Evolutionary conservation across 2,329 filamentous ascomycete species (phyloP), one percentile per base, ranked within the genome.

Genomic region (Hirsutella rhossiliensis): DNA sequence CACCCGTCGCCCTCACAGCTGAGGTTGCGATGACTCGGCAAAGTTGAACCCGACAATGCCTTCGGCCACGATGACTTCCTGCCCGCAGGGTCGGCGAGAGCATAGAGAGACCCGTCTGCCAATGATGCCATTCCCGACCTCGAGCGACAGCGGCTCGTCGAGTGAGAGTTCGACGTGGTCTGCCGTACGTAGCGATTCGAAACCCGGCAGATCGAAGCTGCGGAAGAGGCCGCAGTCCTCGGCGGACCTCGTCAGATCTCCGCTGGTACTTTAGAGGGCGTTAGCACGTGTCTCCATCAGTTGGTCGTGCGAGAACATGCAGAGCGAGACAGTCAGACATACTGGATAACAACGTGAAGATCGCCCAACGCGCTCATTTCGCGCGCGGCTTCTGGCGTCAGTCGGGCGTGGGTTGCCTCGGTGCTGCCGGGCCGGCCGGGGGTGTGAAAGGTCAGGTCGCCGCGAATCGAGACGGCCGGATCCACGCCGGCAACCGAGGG

Each of bases 1-100:
- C n/a, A n/a, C n/a, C n/a, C n/a, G n/a, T n/a, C n/a, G n/a, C n/a
- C 5, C 18, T 36, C 34, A 36, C 34, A 36, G n/a, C 34, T 11
- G 7, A 5, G 34, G 7, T 9, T 15, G 34, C 34, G 34, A 13
- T 18, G 13, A 15, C 13, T 36, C 34, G 15, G 56, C 42, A 38
- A 62, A 64, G 31, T 73, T 73, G 52, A 69, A 71, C 1, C 70
- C 70, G 5, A 72, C 66, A n/a, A 73, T 69, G 0, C 70, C 70
- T 48, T 73, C 69, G 0, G 69, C 69, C 4, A 71, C 48, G 0
- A 68, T 58, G 5, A 50, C 49, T 23, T 52, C 53, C 28, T 36
- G 47, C 11, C 60, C 60, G 49, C 43, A 47, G 0, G 43, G 40
- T 0, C 50, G 44, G 0, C 54, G 48, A 1, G 59, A 56, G 28